These are phyloP conservation scores for Trypanosoma theileri DNA, from an alignment of 208 protist genomes.

Conservation along the genomic window DNA sequence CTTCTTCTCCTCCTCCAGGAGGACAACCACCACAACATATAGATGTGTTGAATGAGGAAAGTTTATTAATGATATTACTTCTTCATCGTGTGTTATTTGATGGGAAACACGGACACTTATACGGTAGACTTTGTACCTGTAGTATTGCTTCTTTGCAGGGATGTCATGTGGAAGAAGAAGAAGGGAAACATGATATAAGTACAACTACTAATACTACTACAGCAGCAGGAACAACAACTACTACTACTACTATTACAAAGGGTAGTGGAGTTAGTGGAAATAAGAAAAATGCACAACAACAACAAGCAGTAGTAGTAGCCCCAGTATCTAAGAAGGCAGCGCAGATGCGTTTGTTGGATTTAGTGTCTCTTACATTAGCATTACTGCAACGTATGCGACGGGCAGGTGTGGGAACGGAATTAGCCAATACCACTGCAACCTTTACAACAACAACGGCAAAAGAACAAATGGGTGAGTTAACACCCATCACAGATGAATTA, in stretches of 20 bases:
- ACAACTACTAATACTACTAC: not conserved
- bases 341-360: conserved; percentile 13
- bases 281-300: not conserved
- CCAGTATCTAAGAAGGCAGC: not conserved
- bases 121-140: conserved; percentile 22
- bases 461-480: conserved; percentile 7
- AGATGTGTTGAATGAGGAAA: conserved; percentile 10
- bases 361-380: conserved; percentile 5
- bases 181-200: not conserved
- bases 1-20: too few species aligned
- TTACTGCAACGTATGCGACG: conserved; percentile 26
- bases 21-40: not conserved
- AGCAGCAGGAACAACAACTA: not conserved
- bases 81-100: conserved; percentile 23
- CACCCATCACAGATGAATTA: conserved; percentile 13
- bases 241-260: not conserved
- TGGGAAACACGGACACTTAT: conserved; percentile 12
- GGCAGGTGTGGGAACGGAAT: not conserved
- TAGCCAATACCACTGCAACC: too few species aligned
- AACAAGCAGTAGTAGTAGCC: too few species aligned
- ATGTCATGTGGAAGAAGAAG: conserved; percentile 4
- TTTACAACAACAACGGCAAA: not conserved
- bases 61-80: conserved; percentile 7
- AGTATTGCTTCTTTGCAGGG: conserved; percentile 2
- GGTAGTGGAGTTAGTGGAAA: not conserved